phyloP scores from a whole-genome alignment of 2,329 filamentous ascomycete genomes.

The Amauroascus verrucosus region DNA sequence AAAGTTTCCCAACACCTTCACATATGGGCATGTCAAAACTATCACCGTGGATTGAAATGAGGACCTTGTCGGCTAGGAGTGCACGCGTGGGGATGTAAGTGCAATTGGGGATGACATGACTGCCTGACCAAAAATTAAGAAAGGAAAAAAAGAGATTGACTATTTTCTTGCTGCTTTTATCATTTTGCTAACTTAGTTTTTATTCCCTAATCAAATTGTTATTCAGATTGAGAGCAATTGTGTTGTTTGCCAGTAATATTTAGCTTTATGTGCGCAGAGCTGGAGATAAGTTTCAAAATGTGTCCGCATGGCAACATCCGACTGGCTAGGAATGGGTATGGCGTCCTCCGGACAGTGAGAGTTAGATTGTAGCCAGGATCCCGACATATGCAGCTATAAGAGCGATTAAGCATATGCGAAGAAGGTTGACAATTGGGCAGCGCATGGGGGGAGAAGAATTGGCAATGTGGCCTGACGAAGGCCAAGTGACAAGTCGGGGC shows the following conservation, averaged over 20 bases:
- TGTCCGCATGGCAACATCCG: too few relatives aligned
- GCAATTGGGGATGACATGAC: constrained; percentile 13
- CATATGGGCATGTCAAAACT: constrained; percentile 8
- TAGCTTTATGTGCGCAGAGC: too few relatives aligned
- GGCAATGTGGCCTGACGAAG: neutral
- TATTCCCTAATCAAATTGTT: constrained; percentile 1
- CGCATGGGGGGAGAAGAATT: too few relatives aligned
- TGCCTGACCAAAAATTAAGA: constrained; percentile 1
- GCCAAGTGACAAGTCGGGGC: neutral
- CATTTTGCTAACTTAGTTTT: constrained; percentile 4
- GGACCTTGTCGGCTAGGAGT: constrained; percentile 11
- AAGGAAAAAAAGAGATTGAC: neutral
- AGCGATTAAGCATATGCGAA: too few relatives aligned
- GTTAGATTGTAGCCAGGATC: too few relatives aligned
- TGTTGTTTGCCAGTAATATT: too few relatives aligned
- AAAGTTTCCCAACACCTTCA: neutral
- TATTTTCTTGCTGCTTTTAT: constrained; percentile 4
- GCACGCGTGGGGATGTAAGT: constrained; percentile 15
- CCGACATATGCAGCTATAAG: too few relatives aligned
- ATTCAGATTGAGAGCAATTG: neutral
- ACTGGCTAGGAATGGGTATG: too few relatives aligned
- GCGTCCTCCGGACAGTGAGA: too few relatives aligned
- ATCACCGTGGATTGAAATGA: constrained; percentile 7
- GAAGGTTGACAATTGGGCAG: too few relatives aligned
- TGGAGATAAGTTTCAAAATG: too few relatives aligned